Conservation (phyloP, 129 eudicot genomes). For the Artemisia annua region DNA sequence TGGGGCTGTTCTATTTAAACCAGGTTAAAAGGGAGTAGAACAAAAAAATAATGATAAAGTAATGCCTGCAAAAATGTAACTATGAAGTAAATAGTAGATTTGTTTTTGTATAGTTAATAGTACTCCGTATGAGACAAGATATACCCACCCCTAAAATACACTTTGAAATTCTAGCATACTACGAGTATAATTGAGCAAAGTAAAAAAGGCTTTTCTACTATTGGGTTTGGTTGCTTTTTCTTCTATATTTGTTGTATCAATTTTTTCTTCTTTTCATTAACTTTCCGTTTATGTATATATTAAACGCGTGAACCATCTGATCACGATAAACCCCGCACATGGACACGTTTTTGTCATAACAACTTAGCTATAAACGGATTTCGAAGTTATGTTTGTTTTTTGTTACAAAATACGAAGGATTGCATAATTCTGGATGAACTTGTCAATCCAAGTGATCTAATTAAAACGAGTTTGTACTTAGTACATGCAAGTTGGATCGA, state of each 20-base stretch:
- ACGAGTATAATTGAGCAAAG: neutral
- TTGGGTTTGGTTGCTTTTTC: constrained; percentile 3
- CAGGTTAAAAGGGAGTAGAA: too few species aligned
- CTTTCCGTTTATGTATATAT: neutral
- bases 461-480: too few species aligned
- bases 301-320: constrained; percentile 12
- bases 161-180: neutral
- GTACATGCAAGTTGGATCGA: neutral
- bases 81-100: too few species aligned
- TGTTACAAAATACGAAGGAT: neutral
- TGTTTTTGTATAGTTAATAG: too few species aligned
- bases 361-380: neutral
- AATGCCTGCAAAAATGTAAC: too few species aligned
- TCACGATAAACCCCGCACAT: neutral
- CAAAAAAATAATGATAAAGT: too few species aligned
- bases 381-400: too few species aligned
- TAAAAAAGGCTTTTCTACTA: neutral
- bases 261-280: neutral
- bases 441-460: neutral
- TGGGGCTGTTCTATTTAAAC: too few species aligned
- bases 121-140: too few species aligned
- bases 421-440: neutral
- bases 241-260: neutral
- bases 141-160: too few species aligned
- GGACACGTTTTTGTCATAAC: neutral